Evolutionary conservation across 164 flowering plant genomes (phyloP), one percentile per base, ranked within the genome.

Genomic region (Stephania japonica): DNA sequence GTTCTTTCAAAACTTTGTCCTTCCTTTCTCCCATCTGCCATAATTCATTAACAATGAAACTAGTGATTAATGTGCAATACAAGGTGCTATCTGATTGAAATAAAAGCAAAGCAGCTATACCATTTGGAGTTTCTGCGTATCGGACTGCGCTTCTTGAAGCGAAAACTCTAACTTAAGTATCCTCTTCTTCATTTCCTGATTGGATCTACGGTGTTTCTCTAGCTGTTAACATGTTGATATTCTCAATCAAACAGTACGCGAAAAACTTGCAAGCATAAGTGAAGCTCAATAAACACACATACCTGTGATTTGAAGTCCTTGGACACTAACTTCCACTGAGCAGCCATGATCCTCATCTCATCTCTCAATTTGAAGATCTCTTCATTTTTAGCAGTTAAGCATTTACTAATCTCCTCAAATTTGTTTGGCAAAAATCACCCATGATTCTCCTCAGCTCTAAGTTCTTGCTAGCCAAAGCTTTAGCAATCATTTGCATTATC

Each of bases 161-260:
- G 93, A 92, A 72, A 94, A 94, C 76, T 94, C 99, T 79, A 94
- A 80, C 79, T 90, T 92, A 73, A 94, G 62, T 26, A 92, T 93
- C 78, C 87, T 91, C 82, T 91, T 92, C 75, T 94, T 94, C 74
- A 94, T 81, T 59, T 94, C 97, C 71, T 88, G 91, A 80, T 91
- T 94, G 64, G 90, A 85, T 80, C 89, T 83, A 26, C 82, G 84
- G 44, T 91, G 98, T 79, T 90, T 92, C 79, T 92, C 97, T 65
- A 94, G 73, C 98, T 94, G 89, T 74, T 65, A 19, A 76, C 18
- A n/a, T 24, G 18, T 3, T 6, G 21, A 64, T 16, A 24, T 24
- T 63, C 42, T 42, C 4, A 23, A 65, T 0, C 18, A 67, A 67
- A 32, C 18, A 67, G 41, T 26, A 26, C 16, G 13, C n/a, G 12